Evolutionary conservation across 495 filamentous ascomycete genomes (phyloP).

Genomic region (Cercophora scortea): DNA sequence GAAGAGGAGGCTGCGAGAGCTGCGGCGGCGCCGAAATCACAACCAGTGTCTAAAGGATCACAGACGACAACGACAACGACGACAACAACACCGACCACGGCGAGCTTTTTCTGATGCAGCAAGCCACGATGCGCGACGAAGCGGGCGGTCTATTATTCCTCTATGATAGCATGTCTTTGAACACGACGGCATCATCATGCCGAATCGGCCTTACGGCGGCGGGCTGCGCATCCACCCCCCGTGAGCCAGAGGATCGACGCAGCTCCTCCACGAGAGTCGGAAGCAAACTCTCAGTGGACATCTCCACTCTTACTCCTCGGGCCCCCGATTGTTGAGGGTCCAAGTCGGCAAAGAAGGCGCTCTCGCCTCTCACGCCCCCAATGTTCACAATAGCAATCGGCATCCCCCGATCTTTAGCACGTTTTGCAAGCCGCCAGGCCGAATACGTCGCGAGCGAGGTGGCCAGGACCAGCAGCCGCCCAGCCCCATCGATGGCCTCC

Average conservation of each 20-base stretch:
- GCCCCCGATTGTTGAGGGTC: conserved; percentile 37
- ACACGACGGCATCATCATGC: conserved; percentile 18
- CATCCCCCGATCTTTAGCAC: conserved; percentile 73
- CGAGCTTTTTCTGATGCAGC: conserved; percentile 31
- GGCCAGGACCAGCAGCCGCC: conserved; percentile 68
- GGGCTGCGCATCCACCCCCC: background rate
- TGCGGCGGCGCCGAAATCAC: background rate
- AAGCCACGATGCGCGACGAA: background rate
- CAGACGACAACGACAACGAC: background rate
- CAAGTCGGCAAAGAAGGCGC: conserved; percentile 52
- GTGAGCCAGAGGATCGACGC: conserved; percentile 2
- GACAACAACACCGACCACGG: conserved; percentile 17
- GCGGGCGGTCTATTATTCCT: conserved; percentile 3
- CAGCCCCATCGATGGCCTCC: conserved; percentile 65
- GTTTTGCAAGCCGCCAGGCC: conserved; percentile 81
- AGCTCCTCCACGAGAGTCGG: conserved; percentile 44
- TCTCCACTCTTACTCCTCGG: conserved; percentile 43
- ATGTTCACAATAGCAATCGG: conserved; percentile 79
- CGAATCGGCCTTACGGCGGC: background rate
- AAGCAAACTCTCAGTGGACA: conserved; percentile 46
- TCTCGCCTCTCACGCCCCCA: conserved; percentile 75
- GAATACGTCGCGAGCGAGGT: conserved; percentile 92
- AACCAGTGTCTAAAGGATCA: background rate
- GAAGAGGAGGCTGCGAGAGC: conserved; percentile 2
- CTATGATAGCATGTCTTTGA: conserved; percentile 47